Conservation (phyloP, 2,329 filamentous ascomycete species). For the Cercospora zeina region DNA sequence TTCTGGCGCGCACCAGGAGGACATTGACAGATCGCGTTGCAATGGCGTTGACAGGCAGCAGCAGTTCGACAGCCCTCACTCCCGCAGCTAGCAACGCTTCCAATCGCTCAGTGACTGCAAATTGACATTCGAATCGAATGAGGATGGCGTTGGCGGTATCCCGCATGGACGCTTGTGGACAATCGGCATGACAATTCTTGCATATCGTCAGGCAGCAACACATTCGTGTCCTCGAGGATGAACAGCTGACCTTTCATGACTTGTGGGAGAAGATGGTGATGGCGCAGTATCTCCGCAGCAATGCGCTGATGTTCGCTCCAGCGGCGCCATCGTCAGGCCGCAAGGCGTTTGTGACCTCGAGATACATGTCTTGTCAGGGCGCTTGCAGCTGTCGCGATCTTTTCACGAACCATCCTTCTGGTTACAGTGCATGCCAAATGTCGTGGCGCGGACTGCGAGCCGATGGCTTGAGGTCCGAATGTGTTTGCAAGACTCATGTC, state of each 20-base stretch:
- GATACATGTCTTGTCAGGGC: conserved; percentile 14
- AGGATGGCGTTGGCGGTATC: not conserved
- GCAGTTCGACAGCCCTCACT: not conserved
- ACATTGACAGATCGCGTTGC: not conserved
- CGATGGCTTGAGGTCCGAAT: not conserved
- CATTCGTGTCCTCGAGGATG: not conserved
- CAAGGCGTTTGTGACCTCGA: conserved; percentile 2
- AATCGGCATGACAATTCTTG: not conserved
- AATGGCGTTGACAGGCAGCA: not conserved
- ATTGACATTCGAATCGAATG: not conserved
- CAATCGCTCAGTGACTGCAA: not conserved
- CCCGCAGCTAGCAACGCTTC: not conserved
- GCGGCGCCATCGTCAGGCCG: conserved; percentile 9
- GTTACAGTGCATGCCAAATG: not conserved
- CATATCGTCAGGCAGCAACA: conserved; percentile 1
- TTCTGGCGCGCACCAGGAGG: not conserved
- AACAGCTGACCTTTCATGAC: not conserved
- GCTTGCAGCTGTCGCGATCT: conserved; percentile 3
- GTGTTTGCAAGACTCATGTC: not conserved
- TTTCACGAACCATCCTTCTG: not conserved
- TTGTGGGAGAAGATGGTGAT: not conserved
- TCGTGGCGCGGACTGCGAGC: not conserved
- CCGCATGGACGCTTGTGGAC: not conserved
- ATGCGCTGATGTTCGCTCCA: not conserved
- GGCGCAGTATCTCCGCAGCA: not conserved